Evolutionary conservation across 441 rosid genomes (phyloP).

Genomic region (Bruguiera hainesii): DNA sequence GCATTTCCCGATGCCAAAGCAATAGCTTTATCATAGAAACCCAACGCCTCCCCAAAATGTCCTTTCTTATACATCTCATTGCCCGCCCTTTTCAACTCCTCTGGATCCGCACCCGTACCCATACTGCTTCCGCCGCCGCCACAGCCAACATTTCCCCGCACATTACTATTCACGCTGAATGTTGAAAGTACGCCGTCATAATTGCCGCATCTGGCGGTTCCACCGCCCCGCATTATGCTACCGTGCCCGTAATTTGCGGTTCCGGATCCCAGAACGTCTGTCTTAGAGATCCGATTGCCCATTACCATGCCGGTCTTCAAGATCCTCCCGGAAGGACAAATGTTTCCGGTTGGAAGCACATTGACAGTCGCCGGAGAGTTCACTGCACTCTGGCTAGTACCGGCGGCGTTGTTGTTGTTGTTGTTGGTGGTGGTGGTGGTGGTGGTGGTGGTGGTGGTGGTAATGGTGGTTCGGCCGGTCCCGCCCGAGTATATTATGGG

Average conservation of each 20-base stretch:
- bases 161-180: constrained; percentile 12
- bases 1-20: constrained; percentile 62
- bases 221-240: constrained; percentile 68
- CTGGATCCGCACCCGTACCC: constrained; percentile 40
- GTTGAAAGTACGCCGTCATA: constrained; percentile 16
- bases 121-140: constrained; percentile 22
- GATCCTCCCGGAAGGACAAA: constrained; percentile 79
- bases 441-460: no score
- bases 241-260: constrained; percentile 92
- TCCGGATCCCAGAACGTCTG: constrained; percentile 76
- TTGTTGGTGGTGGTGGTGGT: no score
- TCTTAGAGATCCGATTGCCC: constrained; percentile 41
- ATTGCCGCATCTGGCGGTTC: constrained; percentile 20
- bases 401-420: neutral
- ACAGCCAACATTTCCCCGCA: constrained; percentile 22
- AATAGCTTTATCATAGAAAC: constrained; percentile 69
- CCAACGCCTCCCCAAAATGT: constrained; percentile 67
- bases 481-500: constrained; percentile 42
- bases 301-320: constrained; percentile 52
- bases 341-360: constrained; percentile 76
- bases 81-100: constrained; percentile 70
- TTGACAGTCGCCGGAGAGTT: constrained; percentile 49
- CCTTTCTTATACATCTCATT: constrained; percentile 81
- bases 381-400: constrained; percentile 32
- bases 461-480: neutral